Evolutionary conservation across 371 early-diverging fungal species (phyloP).

Genomic region (Apophysomyces elegans): DNA sequence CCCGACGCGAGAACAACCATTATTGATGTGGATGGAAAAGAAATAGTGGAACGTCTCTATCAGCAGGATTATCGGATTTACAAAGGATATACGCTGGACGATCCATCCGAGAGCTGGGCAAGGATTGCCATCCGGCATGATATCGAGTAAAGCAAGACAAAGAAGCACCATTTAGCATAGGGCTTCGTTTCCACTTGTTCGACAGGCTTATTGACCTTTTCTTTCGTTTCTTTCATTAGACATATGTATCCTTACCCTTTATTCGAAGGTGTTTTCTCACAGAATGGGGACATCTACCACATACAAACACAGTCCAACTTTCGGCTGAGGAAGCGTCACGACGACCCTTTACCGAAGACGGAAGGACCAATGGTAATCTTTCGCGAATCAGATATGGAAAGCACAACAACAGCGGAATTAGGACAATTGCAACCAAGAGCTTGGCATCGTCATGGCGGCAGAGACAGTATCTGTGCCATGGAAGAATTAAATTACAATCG

Average conservation of each 20-base stretch:
- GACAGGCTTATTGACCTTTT: neutral
- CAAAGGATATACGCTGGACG: conserved; percentile 56
- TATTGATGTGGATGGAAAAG: conserved; percentile 17
- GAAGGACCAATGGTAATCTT: conserved; percentile 62
- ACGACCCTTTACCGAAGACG: conserved; percentile 51
- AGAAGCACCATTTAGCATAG: neutral
- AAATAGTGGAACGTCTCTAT: conserved; percentile 16
- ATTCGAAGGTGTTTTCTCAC: conserved; percentile 68
- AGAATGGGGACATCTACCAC: conserved; percentile 61
- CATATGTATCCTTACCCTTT: conserved; percentile 38
- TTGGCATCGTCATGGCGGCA: neutral
- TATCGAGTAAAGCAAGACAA: conserved; percentile 23
- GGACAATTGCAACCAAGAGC: neutral
- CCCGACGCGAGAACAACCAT: conserved; percentile 51
- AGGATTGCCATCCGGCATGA: conserved; percentile 61
- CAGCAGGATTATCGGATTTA: conserved; percentile 57
- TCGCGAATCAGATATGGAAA: conserved; percentile 63
- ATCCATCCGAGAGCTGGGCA: conserved; percentile 55
- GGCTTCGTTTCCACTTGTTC: too few relatives aligned
- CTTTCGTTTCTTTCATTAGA: neutral
- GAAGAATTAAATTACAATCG: conserved; percentile 31
- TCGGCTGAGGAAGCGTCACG: conserved; percentile 53
- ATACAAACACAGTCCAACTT: conserved; percentile 65
- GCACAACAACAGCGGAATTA: conserved; percentile 1
- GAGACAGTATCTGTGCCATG: conserved; percentile 26